These are phyloP conservation scores for Peltaster fructicola DNA, from an alignment of 2,329 filamentous ascomycete species.

Conservation along the genomic window DNA sequence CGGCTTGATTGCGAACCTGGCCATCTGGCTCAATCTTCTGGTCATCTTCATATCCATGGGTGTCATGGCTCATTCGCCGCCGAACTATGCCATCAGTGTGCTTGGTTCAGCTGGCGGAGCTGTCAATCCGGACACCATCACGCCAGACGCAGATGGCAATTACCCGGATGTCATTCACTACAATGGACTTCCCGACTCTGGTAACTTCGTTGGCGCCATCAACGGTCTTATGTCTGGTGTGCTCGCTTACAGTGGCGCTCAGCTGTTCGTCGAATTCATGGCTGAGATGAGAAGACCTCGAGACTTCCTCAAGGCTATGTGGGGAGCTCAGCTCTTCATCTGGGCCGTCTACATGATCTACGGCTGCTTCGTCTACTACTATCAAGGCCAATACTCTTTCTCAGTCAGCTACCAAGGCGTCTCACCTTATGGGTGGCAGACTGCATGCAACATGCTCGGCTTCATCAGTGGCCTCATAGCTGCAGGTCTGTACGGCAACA, in stretches of 20 bases:
- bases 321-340: constrained; percentile 31
- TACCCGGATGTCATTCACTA: constrained; percentile 7
- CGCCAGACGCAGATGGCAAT: constrained; percentile 4
- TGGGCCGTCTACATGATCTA: constrained; percentile 31
- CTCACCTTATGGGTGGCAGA: constrained; percentile 21
- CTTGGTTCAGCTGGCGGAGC: constrained; percentile 9
- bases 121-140: constrained; percentile 24
- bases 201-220: constrained; percentile 8
- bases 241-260: constrained; percentile 34
- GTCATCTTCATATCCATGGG: constrained; percentile 35
- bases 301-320: constrained; percentile 32
- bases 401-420: constrained; percentile 26
- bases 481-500: constrained; percentile 25
- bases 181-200: constrained; percentile 5
- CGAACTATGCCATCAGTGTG: constrained; percentile 21
- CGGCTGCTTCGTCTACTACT: constrained; percentile 30
- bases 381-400: constrained; percentile 30
- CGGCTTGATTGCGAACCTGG: constrained; percentile 37
- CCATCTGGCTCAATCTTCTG: constrained; percentile 38
- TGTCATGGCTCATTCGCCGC: constrained; percentile 32
- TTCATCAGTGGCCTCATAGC: constrained; percentile 23
- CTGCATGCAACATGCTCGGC: constrained; percentile 24
- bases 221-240: constrained; percentile 11
- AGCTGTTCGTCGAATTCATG: constrained; percentile 42
- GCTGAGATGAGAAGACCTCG: constrained; percentile 33